These are phyloP conservation scores for Cavenderia fasciculata DNA, from an alignment of 78 protist genomes.

Conservation along the genomic window DNA sequence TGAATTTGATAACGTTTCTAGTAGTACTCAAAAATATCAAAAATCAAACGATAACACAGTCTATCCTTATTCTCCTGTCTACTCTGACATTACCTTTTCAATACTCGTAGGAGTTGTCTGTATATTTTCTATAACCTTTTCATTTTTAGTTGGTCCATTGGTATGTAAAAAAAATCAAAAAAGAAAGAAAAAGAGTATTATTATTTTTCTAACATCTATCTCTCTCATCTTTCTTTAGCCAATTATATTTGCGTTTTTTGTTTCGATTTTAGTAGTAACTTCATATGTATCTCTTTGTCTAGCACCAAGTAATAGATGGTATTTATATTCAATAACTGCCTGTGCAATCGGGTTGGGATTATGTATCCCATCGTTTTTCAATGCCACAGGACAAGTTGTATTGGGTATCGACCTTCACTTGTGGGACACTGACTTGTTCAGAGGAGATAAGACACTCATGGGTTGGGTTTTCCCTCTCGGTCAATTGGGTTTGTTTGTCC, in stretches of 20 bases:
- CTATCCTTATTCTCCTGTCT: conserved; percentile 54
- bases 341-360: conserved; percentile 46
- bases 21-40: neutral
- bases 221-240: neutral
- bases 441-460: conserved; percentile 19
- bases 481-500: conserved; percentile 51
- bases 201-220: neutral
- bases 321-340: conserved; percentile 46
- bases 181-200: neutral
- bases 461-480: conserved; percentile 76
- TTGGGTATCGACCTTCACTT: conserved; percentile 4
- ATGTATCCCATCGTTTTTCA: conserved; percentile 63
- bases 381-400: conserved; percentile 67
- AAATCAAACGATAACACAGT: neutral
- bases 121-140: conserved; percentile 32
- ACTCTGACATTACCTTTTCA: conserved; percentile 45
- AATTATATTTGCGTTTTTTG: conserved; percentile 57
- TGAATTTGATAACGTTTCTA: neutral
- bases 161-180: conserved; percentile 18
- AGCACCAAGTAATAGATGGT: conserved; percentile 24
- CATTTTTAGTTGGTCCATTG: conserved; percentile 48
- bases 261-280: conserved; percentile 26
- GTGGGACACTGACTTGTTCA: conserved; percentile 22
- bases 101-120: conserved; percentile 27
- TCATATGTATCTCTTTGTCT: conserved; percentile 37